Base-by-base conservation (phyloP, 345 rosid genomes). In the Cochlearia excelsa region DNA sequence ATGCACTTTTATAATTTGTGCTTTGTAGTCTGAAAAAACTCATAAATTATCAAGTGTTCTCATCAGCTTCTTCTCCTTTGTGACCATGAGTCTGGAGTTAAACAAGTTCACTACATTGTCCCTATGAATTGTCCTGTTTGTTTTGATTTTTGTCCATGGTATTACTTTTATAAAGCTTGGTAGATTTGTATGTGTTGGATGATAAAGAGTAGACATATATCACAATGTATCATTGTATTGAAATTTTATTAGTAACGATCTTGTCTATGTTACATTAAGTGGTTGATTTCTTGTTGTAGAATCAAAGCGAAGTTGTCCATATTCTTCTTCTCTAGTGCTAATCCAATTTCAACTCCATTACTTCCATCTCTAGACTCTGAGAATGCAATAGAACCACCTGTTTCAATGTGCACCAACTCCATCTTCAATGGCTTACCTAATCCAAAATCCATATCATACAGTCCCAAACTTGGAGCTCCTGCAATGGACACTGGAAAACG, bases 401-500 rank as follows among this genome's bases (percentile, higher is more conserved):
- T 46, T 68, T 61, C 62, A n/a, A 61, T 61, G 45, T 68, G 62
- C 9, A 61, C 66, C 1, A 61, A 3, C 57, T 61, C 73, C 67
- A 69, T 16, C 6, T 69, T 69, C 46, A 51, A 46, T 0, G 62
- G 61, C 40, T 54, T 67, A 41, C 73, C 63, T 23, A 61, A 6
- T 1, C 72, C 72, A 38, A 60, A 68, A 26, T 61, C 68, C 63
- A 61, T 33, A 9, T 69, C 68, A 2, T 54, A 69, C 1, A 69
- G 2, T 11, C 68, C 68, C 27, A 69, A 4, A 5, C 46, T 71
- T 1, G 84, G 82, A 9, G 82, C 78, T 7, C 82, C 76, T 1
- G 75, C 71, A 0, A 76, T 52, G 0, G 65, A 47, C 1, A 44
- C 40, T 23, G 57, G 11, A 29, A 26, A 66, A 27, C 66, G 70